phyloP scores from a whole-genome alignment of 1,139 yeast species.

The Lodderomyces jiufengensis region DNA sequence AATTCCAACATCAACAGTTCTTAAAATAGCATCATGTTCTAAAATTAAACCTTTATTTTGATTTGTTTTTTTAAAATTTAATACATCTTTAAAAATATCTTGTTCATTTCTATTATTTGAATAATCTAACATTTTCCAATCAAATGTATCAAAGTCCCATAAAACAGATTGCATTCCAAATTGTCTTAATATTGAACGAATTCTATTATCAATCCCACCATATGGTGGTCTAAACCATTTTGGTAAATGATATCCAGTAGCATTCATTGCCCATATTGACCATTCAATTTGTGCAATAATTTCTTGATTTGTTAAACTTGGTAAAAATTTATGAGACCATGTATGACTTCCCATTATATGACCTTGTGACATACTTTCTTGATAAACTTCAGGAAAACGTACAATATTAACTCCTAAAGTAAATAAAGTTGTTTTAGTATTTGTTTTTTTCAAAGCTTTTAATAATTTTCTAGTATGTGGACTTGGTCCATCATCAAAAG shows the following conservation, averaged over 20 bases:
- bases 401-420: conserved; percentile 81
- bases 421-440: conserved; percentile 66
- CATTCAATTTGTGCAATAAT: conserved; percentile 88
- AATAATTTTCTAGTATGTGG: conserved; percentile 62
- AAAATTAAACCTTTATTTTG: conserved; percentile 61
- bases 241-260: conserved; percentile 85
- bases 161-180: conserved; percentile 85
- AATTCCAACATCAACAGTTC: conserved; percentile 68
- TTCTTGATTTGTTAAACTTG: conserved; percentile 70
- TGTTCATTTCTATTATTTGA: conserved; percentile 35
- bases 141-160: conserved; percentile 91
- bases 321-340: conserved; percentile 88
- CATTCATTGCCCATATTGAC: conserved; percentile 98
- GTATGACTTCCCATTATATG: conserved; percentile 88
- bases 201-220: conserved; percentile 88
- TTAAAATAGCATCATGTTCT: conserved; percentile 74
- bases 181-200: conserved; percentile 72
- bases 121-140: conserved; percentile 68
- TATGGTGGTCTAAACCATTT: conserved; percentile 96
- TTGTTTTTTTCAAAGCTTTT: conserved; percentile 34
- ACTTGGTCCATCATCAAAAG: conserved; percentile 95
- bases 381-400: conserved; percentile 69
- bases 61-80: conserved; percentile 42
- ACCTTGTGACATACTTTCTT: conserved; percentile 52
- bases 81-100: conserved; percentile 54